A percentile compares a stretch with the other conserved stretches of the same genome.
Evolutionary conservation across 768 basidiomycete genomes (phyloP).

Genomic region (Rhodotorula taiwanensis): DNA sequence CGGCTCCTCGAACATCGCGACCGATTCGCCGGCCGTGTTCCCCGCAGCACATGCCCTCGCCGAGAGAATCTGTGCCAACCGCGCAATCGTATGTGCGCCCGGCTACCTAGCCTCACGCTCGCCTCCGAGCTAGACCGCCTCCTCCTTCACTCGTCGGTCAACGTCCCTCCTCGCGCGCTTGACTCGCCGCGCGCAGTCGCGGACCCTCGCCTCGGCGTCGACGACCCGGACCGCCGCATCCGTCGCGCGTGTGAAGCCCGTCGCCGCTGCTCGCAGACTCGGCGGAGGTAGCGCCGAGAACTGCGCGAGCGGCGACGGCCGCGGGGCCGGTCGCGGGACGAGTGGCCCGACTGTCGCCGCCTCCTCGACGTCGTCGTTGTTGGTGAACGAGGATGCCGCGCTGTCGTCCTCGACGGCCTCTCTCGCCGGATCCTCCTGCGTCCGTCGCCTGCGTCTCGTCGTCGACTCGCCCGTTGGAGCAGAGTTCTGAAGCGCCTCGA

Average conservation of each 20-base stretch:
- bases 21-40: too few species aligned
- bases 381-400: background rate
- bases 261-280: background rate
- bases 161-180: conserved; percentile 2
- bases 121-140: background rate
- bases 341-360: too few species aligned
- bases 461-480: too few species aligned
- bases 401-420: too few species aligned
- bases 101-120: too few species aligned
- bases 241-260: background rate
- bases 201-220: conserved; percentile 1
- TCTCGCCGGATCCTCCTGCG: background rate
- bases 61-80: too few species aligned
- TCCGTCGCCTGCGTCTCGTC: background rate
- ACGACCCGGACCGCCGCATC: background rate
- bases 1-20: too few species aligned
- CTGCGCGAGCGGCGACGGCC: conserved; percentile 1
- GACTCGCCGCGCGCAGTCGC: conserved; percentile 5
- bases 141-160: background rate
- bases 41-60: too few species aligned
- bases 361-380: too few species aligned
- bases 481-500: background rate
- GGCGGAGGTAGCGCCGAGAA: conserved; percentile 26
- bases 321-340: background rate
- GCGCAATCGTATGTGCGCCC: too few species aligned